Conservation (phyloP, 352 stramenopile species). For the Halophytophthora batemanensis region DNA sequence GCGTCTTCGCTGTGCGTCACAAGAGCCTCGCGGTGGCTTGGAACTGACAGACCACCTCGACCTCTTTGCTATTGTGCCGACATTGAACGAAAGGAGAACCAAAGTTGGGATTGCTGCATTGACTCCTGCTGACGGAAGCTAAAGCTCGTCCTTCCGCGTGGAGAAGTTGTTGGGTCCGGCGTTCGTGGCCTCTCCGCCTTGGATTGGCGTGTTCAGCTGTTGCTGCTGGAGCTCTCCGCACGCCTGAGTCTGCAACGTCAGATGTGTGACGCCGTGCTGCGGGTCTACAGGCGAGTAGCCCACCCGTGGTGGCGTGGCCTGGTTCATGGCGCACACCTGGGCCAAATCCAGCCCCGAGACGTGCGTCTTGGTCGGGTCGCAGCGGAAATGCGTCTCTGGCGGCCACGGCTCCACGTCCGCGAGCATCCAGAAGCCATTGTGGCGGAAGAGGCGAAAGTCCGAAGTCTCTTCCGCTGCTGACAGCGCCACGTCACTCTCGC, state of each 20-base stretch:
- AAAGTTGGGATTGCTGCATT: no score
- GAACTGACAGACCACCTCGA: constrained; percentile 29
- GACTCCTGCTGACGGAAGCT: background rate
- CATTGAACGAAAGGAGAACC: no score
- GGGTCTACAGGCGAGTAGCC: constrained; percentile 37
- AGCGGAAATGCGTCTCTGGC: constrained; percentile 55
- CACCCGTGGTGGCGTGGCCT: constrained; percentile 29
- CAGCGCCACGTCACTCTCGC: background rate
- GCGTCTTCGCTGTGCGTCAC: constrained; percentile 50
- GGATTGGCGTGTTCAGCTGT: background rate
- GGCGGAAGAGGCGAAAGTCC: constrained; percentile 58
- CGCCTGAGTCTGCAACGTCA: constrained; percentile 21
- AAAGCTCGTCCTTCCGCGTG: constrained; percentile 30
- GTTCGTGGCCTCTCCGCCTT: background rate
- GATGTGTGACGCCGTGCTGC: constrained; percentile 7
- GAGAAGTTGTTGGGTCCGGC: constrained; percentile 12
- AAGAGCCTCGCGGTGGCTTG: constrained; percentile 45
- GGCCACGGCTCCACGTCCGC: constrained; percentile 53
- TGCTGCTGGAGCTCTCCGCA: constrained; percentile 14
- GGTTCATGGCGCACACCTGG: constrained; percentile 26
- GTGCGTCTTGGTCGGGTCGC: constrained; percentile 46
- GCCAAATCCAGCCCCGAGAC: constrained; percentile 20
- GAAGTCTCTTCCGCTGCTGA: constrained; percentile 1
- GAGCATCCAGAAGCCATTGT: constrained; percentile 70
- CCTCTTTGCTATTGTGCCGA: background rate